These are phyloP conservation scores for Diaporthe longicolla DNA, from an alignment of 2,329 filamentous ascomycete species.

Conservation along the genomic window DNA sequence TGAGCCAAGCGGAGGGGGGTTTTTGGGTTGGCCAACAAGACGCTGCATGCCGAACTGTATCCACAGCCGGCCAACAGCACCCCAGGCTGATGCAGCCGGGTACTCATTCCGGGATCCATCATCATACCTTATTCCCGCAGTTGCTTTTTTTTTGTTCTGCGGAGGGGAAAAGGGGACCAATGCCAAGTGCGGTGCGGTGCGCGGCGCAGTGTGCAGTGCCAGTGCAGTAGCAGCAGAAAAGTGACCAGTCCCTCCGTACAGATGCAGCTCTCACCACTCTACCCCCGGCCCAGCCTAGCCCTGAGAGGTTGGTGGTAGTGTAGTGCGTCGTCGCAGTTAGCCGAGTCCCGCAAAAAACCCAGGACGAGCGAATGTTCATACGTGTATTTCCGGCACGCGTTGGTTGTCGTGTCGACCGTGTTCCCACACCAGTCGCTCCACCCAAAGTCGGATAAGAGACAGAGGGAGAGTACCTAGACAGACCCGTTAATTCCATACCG, in stretches of 20 bases:
- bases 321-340: not conserved
- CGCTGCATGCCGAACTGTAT: not conserved
- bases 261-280: too few species aligned
- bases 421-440: not conserved
- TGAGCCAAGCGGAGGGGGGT: constrained; percentile 8
- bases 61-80: constrained; percentile 4
- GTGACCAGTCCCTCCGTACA: not conserved
- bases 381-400: too few species aligned
- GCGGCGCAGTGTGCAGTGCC: not conserved
- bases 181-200: not conserved
- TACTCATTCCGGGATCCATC: constrained; percentile 32
- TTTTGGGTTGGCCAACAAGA: not conserved
- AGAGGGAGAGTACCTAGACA: too few species aligned
- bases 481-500: constrained; percentile 18
- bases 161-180: too few species aligned
- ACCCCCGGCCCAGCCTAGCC: not conserved
- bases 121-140: constrained; percentile 25
- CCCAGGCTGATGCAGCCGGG: constrained; percentile 10
- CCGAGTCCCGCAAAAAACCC: not conserved
- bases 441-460: not conserved
- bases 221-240: not conserved
- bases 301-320: not conserved
- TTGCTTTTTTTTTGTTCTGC: not conserved
- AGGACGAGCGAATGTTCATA: too few species aligned
- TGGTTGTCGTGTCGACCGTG: constrained; percentile 8